Conservation (phyloP, 331 rosid genomes). For the Ulmus americana region DNA sequence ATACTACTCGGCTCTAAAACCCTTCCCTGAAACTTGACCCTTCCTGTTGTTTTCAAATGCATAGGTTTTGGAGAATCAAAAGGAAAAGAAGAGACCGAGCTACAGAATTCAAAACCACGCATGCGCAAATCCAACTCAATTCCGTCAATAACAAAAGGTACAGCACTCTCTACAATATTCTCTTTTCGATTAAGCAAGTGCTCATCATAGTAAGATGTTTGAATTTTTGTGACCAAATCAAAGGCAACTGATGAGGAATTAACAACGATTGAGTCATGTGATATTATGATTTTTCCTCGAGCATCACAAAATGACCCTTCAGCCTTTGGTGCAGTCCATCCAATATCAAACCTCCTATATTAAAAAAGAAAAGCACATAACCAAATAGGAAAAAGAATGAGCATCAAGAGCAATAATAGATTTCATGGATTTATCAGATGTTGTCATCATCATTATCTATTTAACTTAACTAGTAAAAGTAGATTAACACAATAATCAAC, state of each 20-base stretch:
- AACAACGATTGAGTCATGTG: constrained; percentile 54
- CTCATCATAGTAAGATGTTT: constrained; percentile 50
- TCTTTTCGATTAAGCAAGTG: constrained; percentile 35
- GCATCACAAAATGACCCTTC: constrained; percentile 85
- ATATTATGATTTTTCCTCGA: constrained; percentile 81
- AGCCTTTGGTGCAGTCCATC: constrained; percentile 80
- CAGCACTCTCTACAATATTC: constrained; percentile 30
- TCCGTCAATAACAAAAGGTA: constrained; percentile 59
- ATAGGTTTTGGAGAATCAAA: constrained; percentile 77
- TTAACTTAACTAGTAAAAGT: constrained; percentile 7
- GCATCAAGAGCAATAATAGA: constrained; percentile 7
- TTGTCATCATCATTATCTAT: not conserved
- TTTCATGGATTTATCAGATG: not conserved
- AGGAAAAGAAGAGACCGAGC: constrained; percentile 51
- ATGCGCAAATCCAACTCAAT: constrained; percentile 75
- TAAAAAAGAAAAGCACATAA: constrained; percentile 11
- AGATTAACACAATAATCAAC: constrained; percentile 20
- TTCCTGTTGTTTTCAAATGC: constrained; percentile 77
- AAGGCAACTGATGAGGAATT: constrained; percentile 80
- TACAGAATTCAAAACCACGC: constrained; percentile 81
- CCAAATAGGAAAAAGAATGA: constrained; percentile 25
- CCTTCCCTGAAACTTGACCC: constrained; percentile 80
- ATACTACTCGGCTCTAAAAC: constrained; percentile 44
- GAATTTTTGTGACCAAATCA: constrained; percentile 62
- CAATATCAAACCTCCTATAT: constrained; percentile 71